Evolutionary conservation across 2,329 filamentous ascomycete genomes (phyloP), one percentile per base, ranked within the genome.

Genomic region (Arthroderma uncinatum): DNA sequence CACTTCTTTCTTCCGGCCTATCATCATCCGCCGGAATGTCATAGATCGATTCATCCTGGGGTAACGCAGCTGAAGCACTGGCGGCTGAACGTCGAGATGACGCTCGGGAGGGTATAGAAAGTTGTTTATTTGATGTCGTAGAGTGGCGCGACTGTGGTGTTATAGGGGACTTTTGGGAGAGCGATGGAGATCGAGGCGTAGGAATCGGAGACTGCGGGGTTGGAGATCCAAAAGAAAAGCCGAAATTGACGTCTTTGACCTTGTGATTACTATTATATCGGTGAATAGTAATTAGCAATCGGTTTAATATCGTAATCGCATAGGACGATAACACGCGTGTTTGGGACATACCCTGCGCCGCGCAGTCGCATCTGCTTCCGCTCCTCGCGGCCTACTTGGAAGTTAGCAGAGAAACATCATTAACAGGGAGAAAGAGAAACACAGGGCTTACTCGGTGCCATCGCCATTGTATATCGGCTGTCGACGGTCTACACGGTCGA

Each of bases 351-450:
- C 78, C 74, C 78, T 66, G 79, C 78, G 67, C 79, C 79, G 65
- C 79, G 78, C 68, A 79, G 75, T 68, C 78, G 79, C 76, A 80
- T 78, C 66, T 76, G 76, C 65, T 74, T 74, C 65, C 77, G 76
- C 70, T 80, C 78, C 65, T 77, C 73, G 68, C 78, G 76, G 67
- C 74, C 76, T 78, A 61, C 55, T 44, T 25, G 21, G 16, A 28
- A 21, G 36, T 53, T 33, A 54, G 33, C 14, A 23, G n/a, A 34
- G 30, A 19, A 19, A 33, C 16, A 56, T 47, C 28, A 5, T 23
- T 16, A 4, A n/a, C 37, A 34, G 12, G 25, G 36, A 12, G 4
- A 57, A 40, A 6, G 48, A 16, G 57, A 23, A 21, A 39, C 19
- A 9, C 23, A 53, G 28, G 25, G 58, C 71, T 34, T 71, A 74